Percentiles rank a stretch among this genome's conserved stretches.
These are phyloP conservation scores for Aureobasidium sp. DNA, from an alignment of 2,329 filamentous ascomycete genomes.

Conservation along the genomic window DNA sequence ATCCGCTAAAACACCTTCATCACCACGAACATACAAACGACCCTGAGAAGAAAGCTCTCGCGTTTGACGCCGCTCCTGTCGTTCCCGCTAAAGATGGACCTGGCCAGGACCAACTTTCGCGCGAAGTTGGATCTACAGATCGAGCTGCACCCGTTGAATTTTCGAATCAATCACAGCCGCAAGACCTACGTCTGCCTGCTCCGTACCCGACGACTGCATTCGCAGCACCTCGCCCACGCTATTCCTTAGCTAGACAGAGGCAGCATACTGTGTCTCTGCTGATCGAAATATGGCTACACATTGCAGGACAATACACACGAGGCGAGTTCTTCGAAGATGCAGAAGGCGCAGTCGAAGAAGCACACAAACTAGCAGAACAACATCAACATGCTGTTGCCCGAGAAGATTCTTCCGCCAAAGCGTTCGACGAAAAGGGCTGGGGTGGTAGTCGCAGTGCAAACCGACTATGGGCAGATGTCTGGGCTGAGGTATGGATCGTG, in stretches of 20 bases:
- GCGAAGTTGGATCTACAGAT: constrained; percentile 36
- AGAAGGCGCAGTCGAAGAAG: constrained; percentile 82
- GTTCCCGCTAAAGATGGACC: constrained; percentile 20
- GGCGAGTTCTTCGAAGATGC: constrained; percentile 85
- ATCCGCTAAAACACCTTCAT: constrained; percentile 33
- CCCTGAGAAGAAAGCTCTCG: constrained; percentile 3
- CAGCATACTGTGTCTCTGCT: constrained; percentile 66
- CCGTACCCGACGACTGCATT: constrained; percentile 39
- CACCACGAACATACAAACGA: constrained; percentile 24
- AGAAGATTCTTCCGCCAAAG: constrained; percentile 68
- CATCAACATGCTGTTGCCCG: constrained; percentile 74
- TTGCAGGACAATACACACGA: constrained; percentile 87
- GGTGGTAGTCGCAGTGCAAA: constrained; percentile 84
- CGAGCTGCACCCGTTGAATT: constrained; percentile 45
- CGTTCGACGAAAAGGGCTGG: constrained; percentile 75
- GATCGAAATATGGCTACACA: constrained; percentile 88
- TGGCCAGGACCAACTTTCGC: constrained; percentile 38
- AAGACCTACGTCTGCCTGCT: constrained; percentile 49
- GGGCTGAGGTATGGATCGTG: constrained; percentile 72
- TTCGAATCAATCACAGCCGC: constrained; percentile 43
- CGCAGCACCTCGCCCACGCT: constrained; percentile 49
- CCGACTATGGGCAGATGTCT: constrained; percentile 86
- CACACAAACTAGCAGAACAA: constrained; percentile 75
- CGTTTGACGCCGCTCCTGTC: background rate
- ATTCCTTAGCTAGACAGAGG: constrained; percentile 56